Base-by-base conservation (phyloP, 768 basidiomycete genomes). In the Podaxis sp. region DNA sequence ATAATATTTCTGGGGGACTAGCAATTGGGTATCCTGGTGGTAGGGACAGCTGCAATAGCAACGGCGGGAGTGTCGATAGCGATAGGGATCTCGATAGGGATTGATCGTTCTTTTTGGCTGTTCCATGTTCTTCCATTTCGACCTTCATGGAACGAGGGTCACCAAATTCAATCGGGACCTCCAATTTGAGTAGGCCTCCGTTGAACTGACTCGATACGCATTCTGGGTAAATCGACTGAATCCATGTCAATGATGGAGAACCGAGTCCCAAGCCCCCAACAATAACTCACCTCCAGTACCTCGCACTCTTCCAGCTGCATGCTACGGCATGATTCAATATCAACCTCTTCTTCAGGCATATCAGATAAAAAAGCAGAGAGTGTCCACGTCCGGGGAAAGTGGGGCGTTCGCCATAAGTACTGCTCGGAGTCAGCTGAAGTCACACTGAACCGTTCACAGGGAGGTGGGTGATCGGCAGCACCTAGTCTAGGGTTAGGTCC, bases 141-240 rank as follows among this genome's bases (percentile, higher is more conserved):
- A 87, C 69, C 47, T 69, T 54, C 24, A 89, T 69, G 9, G 66
- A 70, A n/a, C 71, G 77, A 17, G 82, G 71, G 9, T 71, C 68
- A 15, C 72, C 77, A 40, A 91, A 79, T 64, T 91, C 85, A 41
- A 93, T 74, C 8, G 89, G 86, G 54, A 92, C 76, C 66, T 90
- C 84, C 22, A 89, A 81, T 68, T 80, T 86, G 47, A 89, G 63
- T 3, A 70, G 65, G 0, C 76, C 77, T 55, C 77, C 71, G 33
- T 71, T 66, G 24, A 72, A 72, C 52, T 76, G 70, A 59, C 75
- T 80, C 4, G 84, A 81, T 41, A 89, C 65, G 69, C 78, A 91
- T 69, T 91, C 88, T 40, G 91, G 91, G 70, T 87, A 89, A 50
- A 92, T 92, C n/a, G 90, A 85, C 90, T 92, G 41, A 13, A 43